Conservation (phyloP, 225 moss, liverwort and hornwort genomes). For the Pleurozium schreberi region DNA sequence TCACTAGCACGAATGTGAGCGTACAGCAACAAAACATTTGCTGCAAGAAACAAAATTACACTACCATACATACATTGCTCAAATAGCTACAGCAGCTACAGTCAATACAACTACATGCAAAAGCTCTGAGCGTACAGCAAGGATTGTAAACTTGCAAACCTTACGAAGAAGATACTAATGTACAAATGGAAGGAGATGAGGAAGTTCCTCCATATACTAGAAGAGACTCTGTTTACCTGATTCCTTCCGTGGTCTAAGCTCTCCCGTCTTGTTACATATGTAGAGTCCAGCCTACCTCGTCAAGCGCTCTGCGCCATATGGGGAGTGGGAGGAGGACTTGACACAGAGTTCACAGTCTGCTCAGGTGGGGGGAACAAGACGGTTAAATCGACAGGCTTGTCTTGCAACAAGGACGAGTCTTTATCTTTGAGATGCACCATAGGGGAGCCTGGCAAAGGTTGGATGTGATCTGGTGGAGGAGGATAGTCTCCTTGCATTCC, state of each 20-base stretch:
- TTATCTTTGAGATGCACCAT: conserved; percentile 27
- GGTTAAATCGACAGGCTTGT: conserved; percentile 19
- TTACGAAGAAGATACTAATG: background rate
- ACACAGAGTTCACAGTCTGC: background rate
- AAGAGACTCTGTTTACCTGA: background rate
- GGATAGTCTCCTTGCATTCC: background rate
- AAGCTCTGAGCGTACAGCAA: background rate
- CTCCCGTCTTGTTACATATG: background rate
- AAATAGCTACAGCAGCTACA: background rate
- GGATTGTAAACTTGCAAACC: background rate
- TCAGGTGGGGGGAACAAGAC: conserved; percentile 21
- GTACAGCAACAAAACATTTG: background rate
- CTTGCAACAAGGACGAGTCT: conserved; percentile 11
- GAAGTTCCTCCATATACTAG: background rate
- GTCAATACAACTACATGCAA: background rate
- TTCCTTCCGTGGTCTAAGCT: background rate
- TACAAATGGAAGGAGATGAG: background rate
- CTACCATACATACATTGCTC: background rate
- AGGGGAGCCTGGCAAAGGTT: conserved; percentile 18
- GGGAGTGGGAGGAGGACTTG: background rate
- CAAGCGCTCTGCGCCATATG: background rate
- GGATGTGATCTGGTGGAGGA: background rate
- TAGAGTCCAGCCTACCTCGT: background rate
- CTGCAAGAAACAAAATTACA: background rate
- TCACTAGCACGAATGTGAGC: background rate